These are phyloP conservation scores for Lecanoromycetidae sp. DNA, from an alignment of 2,329 filamentous ascomycete species.

Conservation along the genomic window DNA sequence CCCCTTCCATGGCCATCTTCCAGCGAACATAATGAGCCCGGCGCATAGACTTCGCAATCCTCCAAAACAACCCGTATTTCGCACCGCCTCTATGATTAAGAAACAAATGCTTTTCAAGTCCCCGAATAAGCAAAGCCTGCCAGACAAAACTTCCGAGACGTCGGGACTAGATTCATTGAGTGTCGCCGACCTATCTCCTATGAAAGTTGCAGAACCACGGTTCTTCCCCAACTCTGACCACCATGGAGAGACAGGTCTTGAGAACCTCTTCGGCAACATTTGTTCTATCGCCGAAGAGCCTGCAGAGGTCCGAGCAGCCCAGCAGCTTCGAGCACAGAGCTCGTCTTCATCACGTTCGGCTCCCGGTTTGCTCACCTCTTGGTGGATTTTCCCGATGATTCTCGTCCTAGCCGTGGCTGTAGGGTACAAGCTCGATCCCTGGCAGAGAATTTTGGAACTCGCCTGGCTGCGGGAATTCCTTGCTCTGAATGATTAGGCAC, in stretches of 20 bases:
- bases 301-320: conserved; percentile 22
- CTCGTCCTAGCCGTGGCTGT: too few relatives aligned
- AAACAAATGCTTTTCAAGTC: conserved; percentile 29
- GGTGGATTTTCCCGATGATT: too few relatives aligned
- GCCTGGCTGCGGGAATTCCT: too few relatives aligned
- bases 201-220: conserved; percentile 32
- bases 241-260: conserved; percentile 34
- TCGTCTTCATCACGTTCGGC: background rate
- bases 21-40: conserved; percentile 29
- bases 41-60: conserved; percentile 31
- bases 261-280: conserved; percentile 34
- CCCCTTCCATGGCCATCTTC: conserved; percentile 34
- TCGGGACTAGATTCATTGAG: background rate
- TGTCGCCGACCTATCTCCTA: conserved; percentile 9
- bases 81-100: conserved; percentile 25
- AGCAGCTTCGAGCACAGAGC: background rate
- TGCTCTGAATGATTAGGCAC: too few relatives aligned
- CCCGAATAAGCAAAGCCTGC: background rate
- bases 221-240: conserved; percentile 34
- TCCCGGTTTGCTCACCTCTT: too few relatives aligned
- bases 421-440: too few relatives aligned
- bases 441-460: too few relatives aligned
- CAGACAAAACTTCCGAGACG: background rate
- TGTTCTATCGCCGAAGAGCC: conserved; percentile 30
- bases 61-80: conserved; percentile 21